Conservation (phyloP, 202 grass and related monocot species). For the Hordeum pubiflorum region DNA sequence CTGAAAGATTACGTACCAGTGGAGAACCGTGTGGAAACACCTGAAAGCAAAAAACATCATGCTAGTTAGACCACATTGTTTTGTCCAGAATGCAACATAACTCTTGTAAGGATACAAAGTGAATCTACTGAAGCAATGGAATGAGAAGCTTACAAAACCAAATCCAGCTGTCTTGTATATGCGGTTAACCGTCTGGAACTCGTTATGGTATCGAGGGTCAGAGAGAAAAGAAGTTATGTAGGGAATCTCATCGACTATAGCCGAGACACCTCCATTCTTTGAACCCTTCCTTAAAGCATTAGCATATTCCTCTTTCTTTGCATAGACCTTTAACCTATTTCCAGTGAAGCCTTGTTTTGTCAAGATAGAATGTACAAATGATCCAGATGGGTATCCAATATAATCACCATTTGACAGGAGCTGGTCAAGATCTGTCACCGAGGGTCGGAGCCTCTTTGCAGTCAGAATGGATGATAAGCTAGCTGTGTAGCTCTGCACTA, state of each 20-base stretch:
- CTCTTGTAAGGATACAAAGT: background rate
- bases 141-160: slow-evolving; percentile 48
- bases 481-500: no score
- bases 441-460: slow-evolving; percentile 34
- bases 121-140: background rate
- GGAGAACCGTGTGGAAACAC: slow-evolving; percentile 45
- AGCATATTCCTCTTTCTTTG: slow-evolving; percentile 36
- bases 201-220: background rate
- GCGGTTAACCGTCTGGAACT: slow-evolving; percentile 37
- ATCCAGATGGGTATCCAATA: slow-evolving; percentile 45
- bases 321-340: slow-evolving; percentile 32
- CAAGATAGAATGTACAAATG: slow-evolving; percentile 13
- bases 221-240: slow-evolving; percentile 41
- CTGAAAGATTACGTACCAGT: slow-evolving; percentile 50
- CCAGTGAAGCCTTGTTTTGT: slow-evolving; percentile 7
- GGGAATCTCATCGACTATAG: slow-evolving; percentile 57
- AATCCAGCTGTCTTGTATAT: slow-evolving; percentile 48
- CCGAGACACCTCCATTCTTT: slow-evolving; percentile 34
- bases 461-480: slow-evolving; percentile 63
- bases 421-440: slow-evolving; percentile 28
- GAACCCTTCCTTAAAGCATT: slow-evolving; percentile 42
- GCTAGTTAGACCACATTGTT: background rate
- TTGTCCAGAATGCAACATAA: background rate
- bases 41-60: background rate
- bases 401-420: slow-evolving; percentile 31